Base-by-base conservation (phyloP, 78 protist genomes). In the Dictyostelium citrinum region DNA sequence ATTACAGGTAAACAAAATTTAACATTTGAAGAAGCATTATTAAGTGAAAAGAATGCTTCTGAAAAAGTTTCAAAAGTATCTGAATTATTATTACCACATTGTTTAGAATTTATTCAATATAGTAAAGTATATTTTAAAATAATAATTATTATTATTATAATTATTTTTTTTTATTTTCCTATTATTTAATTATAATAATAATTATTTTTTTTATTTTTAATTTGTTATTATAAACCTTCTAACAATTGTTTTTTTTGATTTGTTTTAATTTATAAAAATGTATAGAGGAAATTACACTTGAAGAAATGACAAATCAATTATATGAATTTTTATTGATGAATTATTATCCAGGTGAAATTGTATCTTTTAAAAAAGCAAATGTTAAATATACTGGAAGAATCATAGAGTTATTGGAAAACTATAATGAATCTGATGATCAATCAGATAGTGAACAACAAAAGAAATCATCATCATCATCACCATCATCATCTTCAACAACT, bases 1-100 rank as follows among this genome's bases (percentile, higher is more conserved):
- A 60, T 85, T 27, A 85, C 91, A 55, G 80, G 80, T 37, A 85
- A 76, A 60, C 12, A 41, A 24, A 71, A 71, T 49, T 68, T 85
- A 55, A 76, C 91, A 12, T 85, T 46, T 61, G 91, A 85, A 60
- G 91, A 85, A 7, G 91, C 91, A 17, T 85, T 85, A 29, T 16
- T 76, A 35, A 55, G 83, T 41, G 91, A 85, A 76, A 85, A 85
- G 43, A 43, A 37, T 33, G 82, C 91, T 24, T 39, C 67, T 29
- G 91, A 74, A 9, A 85, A 85, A 43, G 81, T 37, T n/a, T 31
- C 91, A 24, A 84, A 55, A 45, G 70, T 85, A n/a, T 60, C 91
- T 9, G 91, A 85, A 33, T 5, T 76, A n/a, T 24, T 85, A 14
- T 33, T 75, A 35, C 91, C 91, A 29, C 82, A 76, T 60, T 74